Evolutionary conservation across 805 yeast genomes (phyloP), one percentile per base, ranked within the genome.

Genomic region (Candida ulmi): DNA sequence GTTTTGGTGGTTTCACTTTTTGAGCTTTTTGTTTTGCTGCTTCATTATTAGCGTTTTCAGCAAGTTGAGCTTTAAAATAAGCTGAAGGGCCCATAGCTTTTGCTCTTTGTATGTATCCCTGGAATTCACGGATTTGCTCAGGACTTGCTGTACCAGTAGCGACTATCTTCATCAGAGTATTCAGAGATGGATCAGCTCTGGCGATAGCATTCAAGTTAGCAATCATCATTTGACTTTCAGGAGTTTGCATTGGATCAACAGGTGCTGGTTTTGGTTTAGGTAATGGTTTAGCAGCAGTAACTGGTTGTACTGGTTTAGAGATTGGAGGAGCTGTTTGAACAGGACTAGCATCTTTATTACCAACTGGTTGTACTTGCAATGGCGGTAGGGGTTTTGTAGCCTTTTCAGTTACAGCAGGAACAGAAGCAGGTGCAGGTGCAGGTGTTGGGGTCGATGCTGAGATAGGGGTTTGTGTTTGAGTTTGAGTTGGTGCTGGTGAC

Each of bases 121-220:
- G 95, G 58, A 91, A 91, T 34, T 76, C 79, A 18, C 75, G 65
- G 15, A 91, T 83, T 57, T 88, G 91, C 7, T 72, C 79, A 5
- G 76, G 73, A 1, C 78, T 59, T 0, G 96, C 96, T 18, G 68
- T 71, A 5, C 95, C 95, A 40, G 82, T 74, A 0, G 98, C 97
- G 2, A 91, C 96, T 5, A 72, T 74, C 45, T 81, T 79, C 96
- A 91, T 88, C 38, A 91, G 63, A 1, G 72, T 62, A 46, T 79
- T 83, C 36, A 91, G 61, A 5, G 79, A 71, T 0, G 77, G 70
- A 52, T 88, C 95, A 5, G 71, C 68, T 30, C 83, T 72, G 0
- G 97, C 97, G 61, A 91, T 79, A 1, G 83, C 69, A 53, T 90
- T 90, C 53, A 91, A 71, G 50, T 88, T 85, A 4, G 84, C 78